phyloP scores from a whole-genome alignment of 176 grass and related monocot genomes.

The Juncus effusus region DNA sequence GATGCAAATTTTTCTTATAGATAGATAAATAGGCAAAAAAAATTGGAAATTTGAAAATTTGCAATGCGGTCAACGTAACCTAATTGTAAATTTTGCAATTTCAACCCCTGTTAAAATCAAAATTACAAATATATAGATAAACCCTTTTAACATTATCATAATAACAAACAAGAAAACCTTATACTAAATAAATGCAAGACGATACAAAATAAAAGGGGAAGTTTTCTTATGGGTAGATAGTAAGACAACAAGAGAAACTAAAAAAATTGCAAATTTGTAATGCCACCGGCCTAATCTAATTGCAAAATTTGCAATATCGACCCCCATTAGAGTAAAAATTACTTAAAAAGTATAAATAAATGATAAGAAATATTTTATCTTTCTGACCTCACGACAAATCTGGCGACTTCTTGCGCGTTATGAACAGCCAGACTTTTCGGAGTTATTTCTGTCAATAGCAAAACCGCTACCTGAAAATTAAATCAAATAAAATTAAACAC shows the following conservation, averaged over 20 bases:
- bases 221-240: too few relatives aligned
- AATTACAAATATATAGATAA: constrained; percentile 32
- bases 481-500: not conserved
- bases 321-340: too few relatives aligned
- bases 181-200: too few relatives aligned
- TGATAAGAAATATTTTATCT: constrained; percentile 3
- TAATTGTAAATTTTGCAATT: constrained; percentile 37
- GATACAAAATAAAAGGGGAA: too few relatives aligned
- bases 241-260: constrained; percentile 14
- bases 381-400: constrained; percentile 92
- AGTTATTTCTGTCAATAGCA: constrained; percentile 96
- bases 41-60: too few relatives aligned
- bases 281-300: constrained; percentile 82
- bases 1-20: too few relatives aligned
- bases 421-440: constrained; percentile 97
- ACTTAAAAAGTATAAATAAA: constrained; percentile 7
- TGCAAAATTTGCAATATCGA: constrained; percentile 6
- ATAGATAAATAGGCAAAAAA: too few relatives aligned
- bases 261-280: constrained; percentile 24
- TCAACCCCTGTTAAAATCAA: too few relatives aligned
- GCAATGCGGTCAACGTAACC: constrained; percentile 86
- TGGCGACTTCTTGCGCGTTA: constrained; percentile 87
- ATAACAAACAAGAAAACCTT: too few relatives aligned
- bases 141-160: constrained; percentile 19
- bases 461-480: constrained; percentile 66